phyloP scores from a whole-genome alignment of 1,284 basidiomycete genomes.

The Hymenochaete sp. region DNA sequence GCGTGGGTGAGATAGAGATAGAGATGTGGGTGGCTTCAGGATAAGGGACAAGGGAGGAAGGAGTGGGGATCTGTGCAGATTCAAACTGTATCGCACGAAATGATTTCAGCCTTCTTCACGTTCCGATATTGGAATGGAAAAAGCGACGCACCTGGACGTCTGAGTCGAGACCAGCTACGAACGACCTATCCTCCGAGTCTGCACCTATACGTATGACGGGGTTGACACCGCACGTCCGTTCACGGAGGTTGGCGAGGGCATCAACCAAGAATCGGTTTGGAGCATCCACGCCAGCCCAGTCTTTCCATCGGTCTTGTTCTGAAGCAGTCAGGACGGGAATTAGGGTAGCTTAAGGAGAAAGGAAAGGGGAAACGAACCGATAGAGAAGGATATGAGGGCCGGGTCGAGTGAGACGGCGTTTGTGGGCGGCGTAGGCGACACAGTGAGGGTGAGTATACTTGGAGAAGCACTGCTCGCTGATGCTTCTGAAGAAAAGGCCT shows the following conservation, averaged over 20 bases:
- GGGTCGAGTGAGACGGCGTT: slow-evolving; percentile 9
- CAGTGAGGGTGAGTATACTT: slow-evolving; percentile 1
- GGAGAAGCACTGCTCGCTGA: too few species aligned
- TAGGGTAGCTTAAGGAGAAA: too few species aligned
- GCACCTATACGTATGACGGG: slow-evolving; percentile 22
- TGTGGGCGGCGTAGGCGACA: slow-evolving; percentile 8
- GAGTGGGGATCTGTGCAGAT: slow-evolving; percentile 39
- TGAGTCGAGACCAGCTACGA: too few species aligned
- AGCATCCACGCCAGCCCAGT: slow-evolving; percentile 11
- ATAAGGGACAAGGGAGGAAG: slow-evolving; percentile 43
- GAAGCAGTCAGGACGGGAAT: too few species aligned
- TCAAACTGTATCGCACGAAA: too few species aligned
- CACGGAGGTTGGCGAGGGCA: slow-evolving; percentile 19
- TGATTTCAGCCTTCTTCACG: too few species aligned
- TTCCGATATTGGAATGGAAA: too few species aligned
- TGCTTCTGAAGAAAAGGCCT: too few species aligned
- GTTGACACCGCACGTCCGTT: slow-evolving; percentile 17
- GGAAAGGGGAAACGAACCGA: too few species aligned
- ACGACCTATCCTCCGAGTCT: slow-evolving; percentile 20
- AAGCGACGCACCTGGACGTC: too few species aligned
- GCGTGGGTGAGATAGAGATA: slow-evolving; percentile 43
- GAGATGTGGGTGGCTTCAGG: slow-evolving; percentile 56
- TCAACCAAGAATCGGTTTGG: slow-evolving; percentile 17
- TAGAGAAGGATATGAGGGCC: slow-evolving; percentile 12
- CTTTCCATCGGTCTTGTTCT: slow-evolving; percentile 17